A percentile compares a stretch with the other conserved stretches of the same genome.
Conservation (phyloP, 495 filamentous ascomycete species). For the Annulohypoxylon stygium region DNA sequence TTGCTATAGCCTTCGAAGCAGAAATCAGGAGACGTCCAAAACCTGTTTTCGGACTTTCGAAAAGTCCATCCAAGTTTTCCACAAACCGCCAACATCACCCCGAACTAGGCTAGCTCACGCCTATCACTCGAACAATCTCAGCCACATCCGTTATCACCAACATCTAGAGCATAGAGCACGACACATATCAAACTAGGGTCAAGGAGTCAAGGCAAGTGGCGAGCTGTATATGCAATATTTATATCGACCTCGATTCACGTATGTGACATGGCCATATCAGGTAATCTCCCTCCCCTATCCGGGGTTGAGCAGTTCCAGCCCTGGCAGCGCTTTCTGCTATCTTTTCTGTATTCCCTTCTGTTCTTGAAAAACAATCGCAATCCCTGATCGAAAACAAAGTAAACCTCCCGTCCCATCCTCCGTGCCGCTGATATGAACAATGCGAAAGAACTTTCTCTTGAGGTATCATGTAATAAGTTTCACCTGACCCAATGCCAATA, state of each 20-base stretch:
- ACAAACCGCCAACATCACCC: neutral
- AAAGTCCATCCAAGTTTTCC: neutral
- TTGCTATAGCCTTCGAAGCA: neutral
- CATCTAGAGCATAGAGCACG: too few relatives aligned
- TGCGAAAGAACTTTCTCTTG: slow-evolving; percentile 41
- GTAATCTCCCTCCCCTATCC: slow-evolving; percentile 28
- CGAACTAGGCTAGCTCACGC: neutral
- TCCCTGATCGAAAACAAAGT: slow-evolving; percentile 18
- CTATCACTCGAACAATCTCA: neutral
- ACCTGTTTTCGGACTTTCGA: slow-evolving; percentile 4
- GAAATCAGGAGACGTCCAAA: neutral
- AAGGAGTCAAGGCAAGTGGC: neutral
- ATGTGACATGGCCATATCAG: slow-evolving; percentile 32
- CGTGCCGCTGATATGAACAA: slow-evolving; percentile 31
- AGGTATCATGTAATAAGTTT: slow-evolving; percentile 46
- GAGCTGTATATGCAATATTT: slow-evolving; percentile 26
- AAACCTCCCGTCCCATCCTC: slow-evolving; percentile 16
- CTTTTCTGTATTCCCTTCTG: slow-evolving; percentile 12
- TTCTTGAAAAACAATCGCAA: neutral
- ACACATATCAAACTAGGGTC: neutral
- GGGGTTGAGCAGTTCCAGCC: slow-evolving; percentile 37
- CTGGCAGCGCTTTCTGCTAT: slow-evolving; percentile 15
- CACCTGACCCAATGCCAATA: slow-evolving; percentile 46
- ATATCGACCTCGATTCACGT: slow-evolving; percentile 35
- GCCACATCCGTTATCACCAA: neutral